Evolutionary conservation across 2,329 filamentous ascomycete genomes (phyloP), one percentile per base, ranked within the genome.

Genomic region (Eurotiales sp.): DNA sequence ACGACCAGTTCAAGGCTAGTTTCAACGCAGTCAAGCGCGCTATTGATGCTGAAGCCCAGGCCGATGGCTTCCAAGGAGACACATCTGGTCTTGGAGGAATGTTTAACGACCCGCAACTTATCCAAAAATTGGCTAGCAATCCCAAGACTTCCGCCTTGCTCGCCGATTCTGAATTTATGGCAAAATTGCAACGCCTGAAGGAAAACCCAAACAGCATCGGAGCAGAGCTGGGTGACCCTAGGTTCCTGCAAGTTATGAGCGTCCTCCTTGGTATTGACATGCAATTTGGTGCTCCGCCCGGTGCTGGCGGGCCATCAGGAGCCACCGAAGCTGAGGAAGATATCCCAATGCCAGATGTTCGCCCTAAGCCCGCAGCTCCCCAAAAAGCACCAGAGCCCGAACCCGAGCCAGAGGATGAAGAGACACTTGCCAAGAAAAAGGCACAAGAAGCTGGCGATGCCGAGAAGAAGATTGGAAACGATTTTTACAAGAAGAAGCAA

Each of bases 401-500:
- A 61, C 73, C 79, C 12, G 81, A 85, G 61, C 79, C 81, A 34
- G 77, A 89, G 64, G 90, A 95, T 59, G 90, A 96, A 64, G 93
- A 97, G 70, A 81, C 85, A 0, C 69, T 84, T 51, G 88, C 87
- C 55, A 90, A 91, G 73, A 88, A 88, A 74, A 88, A 93, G 77
- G 89, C 90, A 36, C 95, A 97, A 78, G 88, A 86, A 64, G 89
- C 87, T 57, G 93, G 91, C 40, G 93, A 99, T 62, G 88, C 90
- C 69, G 88, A 96, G 74, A 99, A 99, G 83, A 88, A 86, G 25
- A 78, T 95, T 52, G 93, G 93, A 52, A 99, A 92, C 12, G 90
- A 93, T 61, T 86, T 86, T 70, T 99, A 99, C 81, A 99, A 99
- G 85, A 97, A 97, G 82, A 86, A 90, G 61, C 85, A 96, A 67